Evolutionary conservation across 805 yeast species (phyloP).

Genomic region (Cephaloascus fragrans): DNA sequence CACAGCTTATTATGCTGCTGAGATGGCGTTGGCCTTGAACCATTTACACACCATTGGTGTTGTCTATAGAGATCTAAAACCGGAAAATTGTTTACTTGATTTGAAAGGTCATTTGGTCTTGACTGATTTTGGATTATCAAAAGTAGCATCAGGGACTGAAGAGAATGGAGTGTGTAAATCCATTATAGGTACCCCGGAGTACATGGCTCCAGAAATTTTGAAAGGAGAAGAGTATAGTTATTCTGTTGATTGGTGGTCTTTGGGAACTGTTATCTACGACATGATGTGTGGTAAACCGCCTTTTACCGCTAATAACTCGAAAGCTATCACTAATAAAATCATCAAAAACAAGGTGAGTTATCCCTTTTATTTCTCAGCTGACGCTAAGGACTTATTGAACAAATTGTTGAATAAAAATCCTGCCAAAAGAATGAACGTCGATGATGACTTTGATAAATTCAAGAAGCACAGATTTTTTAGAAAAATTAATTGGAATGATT

Average conservation of each 20-base stretch:
- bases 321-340: slow-evolving; percentile 28
- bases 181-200: slow-evolving; percentile 35
- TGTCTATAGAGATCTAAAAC: slow-evolving; percentile 81
- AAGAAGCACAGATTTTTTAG: slow-evolving; percentile 29
- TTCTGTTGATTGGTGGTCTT: slow-evolving; percentile 38
- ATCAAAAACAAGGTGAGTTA: slow-evolving; percentile 22
- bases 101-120: slow-evolving; percentile 70
- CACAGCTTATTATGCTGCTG: slow-evolving; percentile 70
- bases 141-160: slow-evolving; percentile 14
- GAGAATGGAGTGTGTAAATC: slow-evolving; percentile 12
- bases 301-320: slow-evolving; percentile 30
- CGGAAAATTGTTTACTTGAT: slow-evolving; percentile 80
- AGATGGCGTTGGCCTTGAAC: slow-evolving; percentile 64
- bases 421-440: slow-evolving; percentile 24
- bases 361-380: slow-evolving; percentile 29
- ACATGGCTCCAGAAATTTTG: slow-evolving; percentile 38
- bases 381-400: slow-evolving; percentile 30
- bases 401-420: slow-evolving; percentile 26
- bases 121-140: slow-evolving; percentile 79
- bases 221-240: slow-evolving; percentile 29
- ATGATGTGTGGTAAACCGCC: slow-evolving; percentile 35
- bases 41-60: slow-evolving; percentile 77
- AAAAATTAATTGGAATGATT: slow-evolving; percentile 23
- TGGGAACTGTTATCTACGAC: slow-evolving; percentile 34
- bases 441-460: slow-evolving; percentile 21